These are phyloP conservation scores for Lolium perenne DNA, from an alignment of 176 grass and related monocot genomes.

Conservation along the genomic window DNA sequence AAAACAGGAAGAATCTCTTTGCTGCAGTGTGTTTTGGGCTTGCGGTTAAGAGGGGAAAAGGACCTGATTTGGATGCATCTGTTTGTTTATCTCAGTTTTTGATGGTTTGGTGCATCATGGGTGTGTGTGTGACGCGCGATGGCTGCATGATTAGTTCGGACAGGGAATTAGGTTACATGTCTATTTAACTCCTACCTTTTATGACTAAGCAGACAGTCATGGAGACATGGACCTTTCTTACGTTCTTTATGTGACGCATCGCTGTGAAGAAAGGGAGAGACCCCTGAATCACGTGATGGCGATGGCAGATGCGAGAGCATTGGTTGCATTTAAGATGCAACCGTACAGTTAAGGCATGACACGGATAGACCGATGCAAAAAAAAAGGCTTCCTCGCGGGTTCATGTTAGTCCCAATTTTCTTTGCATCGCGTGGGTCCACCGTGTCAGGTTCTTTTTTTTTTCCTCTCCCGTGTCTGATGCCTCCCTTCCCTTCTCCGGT, in stretches of 20 bases:
- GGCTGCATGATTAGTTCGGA: slow-evolving; percentile 9
- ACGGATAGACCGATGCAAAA: background rate
- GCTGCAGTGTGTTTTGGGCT: background rate
- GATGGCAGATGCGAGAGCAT: background rate
- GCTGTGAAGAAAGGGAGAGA: background rate
- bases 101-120: slow-evolving; percentile 5
- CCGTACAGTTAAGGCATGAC: background rate
- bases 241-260: slow-evolving; percentile 28
- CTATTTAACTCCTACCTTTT: background rate
- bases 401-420: no score
- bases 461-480: no score
- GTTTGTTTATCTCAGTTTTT: background rate
- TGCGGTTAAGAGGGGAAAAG: slow-evolving; percentile 26
- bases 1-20: slow-evolving; percentile 47
- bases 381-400: no score
- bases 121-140: background rate
- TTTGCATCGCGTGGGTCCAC: no score
- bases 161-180: slow-evolving; percentile 9
- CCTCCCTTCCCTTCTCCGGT: no score
- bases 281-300: slow-evolving; percentile 24
- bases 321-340: background rate
- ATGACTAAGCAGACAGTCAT: background rate
- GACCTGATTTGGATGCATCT: slow-evolving; percentile 9
- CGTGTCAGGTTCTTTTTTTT: no score
- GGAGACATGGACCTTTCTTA: background rate